Evolutionary conservation across 768 basidiomycete genomes (phyloP), one percentile per base, ranked within the genome.

Genomic region (Mycena chlorophos): DNA sequence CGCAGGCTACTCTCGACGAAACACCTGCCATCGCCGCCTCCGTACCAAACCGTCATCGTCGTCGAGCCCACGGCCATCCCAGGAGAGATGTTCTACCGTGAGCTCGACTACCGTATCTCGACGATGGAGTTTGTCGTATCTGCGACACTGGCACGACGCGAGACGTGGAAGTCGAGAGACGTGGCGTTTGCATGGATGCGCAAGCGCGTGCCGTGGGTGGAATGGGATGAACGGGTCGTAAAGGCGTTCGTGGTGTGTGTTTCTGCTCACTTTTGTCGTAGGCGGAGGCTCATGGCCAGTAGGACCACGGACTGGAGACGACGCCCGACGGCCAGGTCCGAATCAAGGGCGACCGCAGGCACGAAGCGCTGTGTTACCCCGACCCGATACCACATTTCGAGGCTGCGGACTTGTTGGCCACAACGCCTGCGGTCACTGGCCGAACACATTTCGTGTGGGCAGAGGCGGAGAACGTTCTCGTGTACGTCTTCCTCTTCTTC

Each of bases 41-140:
- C 73, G 2, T 75, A 72, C 55, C 45, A 61, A 6, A 69, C 74
- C 5, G 52, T 81, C 10, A 66, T 83, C 37, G 72, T 81, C 38
- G 61, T 80, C 17, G 81, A 83, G 58, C 72, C 79, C 0, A 75
- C 76, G 0, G 70, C 80, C 30, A 69, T 75, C 5, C 67, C 73
- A 0, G 66, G 68, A 25, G 73, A 75, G 31, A 49, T 75, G 3
- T 79, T 75, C 65, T 64, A 72, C 25, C 55, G 61, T 3, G 64
- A 72, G 26, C 56, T 73, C 13, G 72, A 76, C 27, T 74, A 76
- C 25, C 69, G 74, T 37, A 70, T 75, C 62, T 61, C 66, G 20
- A 61, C 63, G 17, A 72, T 79, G 69, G 67, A 73, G 29, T 72
- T 72, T 43, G 69, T 69, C 22, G 71, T 77, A 6, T 60, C 63